phyloP scores from a whole-genome alignment of 2,329 filamentous ascomycete genomes.

The Neonectria neomacrospora region DNA sequence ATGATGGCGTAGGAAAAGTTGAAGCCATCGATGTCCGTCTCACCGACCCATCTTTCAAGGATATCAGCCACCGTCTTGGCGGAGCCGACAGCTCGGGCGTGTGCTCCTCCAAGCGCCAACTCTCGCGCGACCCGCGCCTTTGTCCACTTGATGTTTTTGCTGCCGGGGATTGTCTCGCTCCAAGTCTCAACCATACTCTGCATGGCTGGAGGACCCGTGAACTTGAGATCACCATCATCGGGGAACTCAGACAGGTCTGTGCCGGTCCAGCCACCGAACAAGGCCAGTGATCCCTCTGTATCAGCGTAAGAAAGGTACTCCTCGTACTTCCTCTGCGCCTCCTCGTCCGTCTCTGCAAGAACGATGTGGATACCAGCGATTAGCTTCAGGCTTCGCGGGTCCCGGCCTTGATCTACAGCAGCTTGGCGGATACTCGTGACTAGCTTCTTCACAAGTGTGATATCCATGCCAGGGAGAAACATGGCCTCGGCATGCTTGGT shows the following conservation, averaged over 20 bases:
- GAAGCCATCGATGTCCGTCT: constrained; percentile 24
- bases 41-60: constrained; percentile 17
- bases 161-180: constrained; percentile 27
- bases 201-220: constrained; percentile 54
- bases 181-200: constrained; percentile 39
- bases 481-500: constrained; percentile 48
- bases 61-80: constrained; percentile 15
- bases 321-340: constrained; percentile 55
- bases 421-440: too few relatives aligned
- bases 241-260: constrained; percentile 55
- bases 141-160: constrained; percentile 58
- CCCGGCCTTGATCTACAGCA: constrained; percentile 46
- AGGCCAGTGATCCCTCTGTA: constrained; percentile 54
- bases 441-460: too few relatives aligned
- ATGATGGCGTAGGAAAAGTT: constrained; percentile 51
- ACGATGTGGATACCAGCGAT: constrained; percentile 56
- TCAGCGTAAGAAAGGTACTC: constrained; percentile 55
- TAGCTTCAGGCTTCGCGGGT: constrained; percentile 55
- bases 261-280: constrained; percentile 60
- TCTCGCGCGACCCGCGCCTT: constrained; percentile 57
- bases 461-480: constrained; percentile 56
- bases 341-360: constrained; percentile 56
- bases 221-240: constrained; percentile 58
- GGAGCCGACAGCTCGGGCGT: constrained; percentile 4
- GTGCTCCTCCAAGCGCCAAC: too few relatives aligned